Evolutionary conservation across 306 rosid species (phyloP), one percentile per base, ranked within the genome.

Genomic region (Begonia loranthoides): DNA sequence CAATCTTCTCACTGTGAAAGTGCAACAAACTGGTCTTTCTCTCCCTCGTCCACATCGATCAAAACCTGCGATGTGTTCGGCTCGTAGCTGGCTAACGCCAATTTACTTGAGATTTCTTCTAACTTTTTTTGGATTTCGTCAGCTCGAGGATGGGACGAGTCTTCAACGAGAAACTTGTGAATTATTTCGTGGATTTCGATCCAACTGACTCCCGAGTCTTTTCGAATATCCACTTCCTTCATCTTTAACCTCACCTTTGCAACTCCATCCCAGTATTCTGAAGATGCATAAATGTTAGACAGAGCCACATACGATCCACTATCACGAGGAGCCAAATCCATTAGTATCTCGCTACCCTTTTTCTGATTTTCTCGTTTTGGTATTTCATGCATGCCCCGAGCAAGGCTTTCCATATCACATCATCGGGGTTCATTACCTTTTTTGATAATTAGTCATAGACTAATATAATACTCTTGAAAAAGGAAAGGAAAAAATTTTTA

Each of bases 381-480:
- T 17, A 17, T 17, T 17, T 17, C 21, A 75, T 84, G 65, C 93
- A 81, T 56, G 95, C 82, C 65, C 88, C 79, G 19, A 88, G 87
- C 72, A 88, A 65, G 21, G 95, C 82, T 75, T 84, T 84, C 94
- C 96, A 84, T 55, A 79, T 75, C 33, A 79, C 93, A 65, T 87
- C 88, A 58, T 84, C 86, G 5, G 77, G 54, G 66, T 49, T 61
- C 39, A 84, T 58, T 44, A 86, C 79, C 84, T 84, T 77, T 62
- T 69, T 77, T 52, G 51, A 13, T 56, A 81, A n/a, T n/a, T n/a
- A n/a, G n/a, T n/a, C n/a, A n/a, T n/a, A n/a, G n/a, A n/a, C n/a
- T n/a, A n/a, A n/a, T n/a, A n/a, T n/a, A n/a, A n/a, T n/a, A n/a
- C n/a, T n/a, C n/a, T n/a, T n/a, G n/a, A n/a, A n/a, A n/a, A n/a